Evolutionary conservation across 2,329 filamentous ascomycete species (phyloP).

Genomic region (Fusarium clavum): DNA sequence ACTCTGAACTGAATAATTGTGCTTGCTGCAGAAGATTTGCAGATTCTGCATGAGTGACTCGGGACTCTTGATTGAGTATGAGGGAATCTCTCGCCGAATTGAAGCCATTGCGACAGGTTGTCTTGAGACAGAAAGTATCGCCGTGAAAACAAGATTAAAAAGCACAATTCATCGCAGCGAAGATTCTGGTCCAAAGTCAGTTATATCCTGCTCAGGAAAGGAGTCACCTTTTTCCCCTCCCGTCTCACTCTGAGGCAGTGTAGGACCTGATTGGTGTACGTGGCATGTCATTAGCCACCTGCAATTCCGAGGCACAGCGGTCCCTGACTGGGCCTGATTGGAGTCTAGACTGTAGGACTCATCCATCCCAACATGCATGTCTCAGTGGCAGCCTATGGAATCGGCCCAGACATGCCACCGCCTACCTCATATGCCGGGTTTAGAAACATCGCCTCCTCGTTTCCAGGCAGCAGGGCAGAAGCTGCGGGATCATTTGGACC

Average conservation of each 20-base stretch:
- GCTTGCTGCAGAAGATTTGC: neutral
- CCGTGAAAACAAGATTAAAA: too few relatives aligned
- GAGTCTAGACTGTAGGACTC: neutral
- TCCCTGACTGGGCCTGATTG: neutral
- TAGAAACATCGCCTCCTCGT: neutral
- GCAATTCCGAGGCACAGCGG: neutral
- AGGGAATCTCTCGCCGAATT: neutral
- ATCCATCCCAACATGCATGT: neutral
- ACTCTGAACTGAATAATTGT: neutral
- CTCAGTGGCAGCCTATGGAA: neutral
- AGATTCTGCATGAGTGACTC: neutral
- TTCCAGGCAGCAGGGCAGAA: neutral
- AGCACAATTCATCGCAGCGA: too few relatives aligned
- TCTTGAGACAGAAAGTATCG: too few relatives aligned
- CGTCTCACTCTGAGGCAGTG: too few relatives aligned
- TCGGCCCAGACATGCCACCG: neutral
- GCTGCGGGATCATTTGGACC: neutral
- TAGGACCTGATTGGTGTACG: too few relatives aligned
- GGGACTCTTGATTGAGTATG: neutral
- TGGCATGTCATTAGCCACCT: too few relatives aligned
- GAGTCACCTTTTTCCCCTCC: too few relatives aligned
- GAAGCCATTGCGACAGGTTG: too few relatives aligned
- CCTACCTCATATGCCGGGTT: neutral
- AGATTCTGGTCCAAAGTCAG: too few relatives aligned
- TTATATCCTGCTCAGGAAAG: too few relatives aligned